Conservation (phyloP, 352 stramenopile genomes). For the Aphanomyces stellatus region DNA sequence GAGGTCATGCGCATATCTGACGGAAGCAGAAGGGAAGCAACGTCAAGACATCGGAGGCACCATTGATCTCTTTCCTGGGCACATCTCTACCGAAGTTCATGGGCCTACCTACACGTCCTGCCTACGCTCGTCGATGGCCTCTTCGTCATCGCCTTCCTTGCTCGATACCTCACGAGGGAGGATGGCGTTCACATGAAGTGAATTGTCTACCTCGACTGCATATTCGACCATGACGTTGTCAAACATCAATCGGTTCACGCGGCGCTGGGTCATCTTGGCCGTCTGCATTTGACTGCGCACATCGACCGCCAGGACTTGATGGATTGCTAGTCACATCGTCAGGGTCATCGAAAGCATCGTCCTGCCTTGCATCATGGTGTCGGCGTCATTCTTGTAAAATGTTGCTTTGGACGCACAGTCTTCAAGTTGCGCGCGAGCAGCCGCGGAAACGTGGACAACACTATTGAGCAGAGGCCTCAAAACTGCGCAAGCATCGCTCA, state of each 20-base stretch:
- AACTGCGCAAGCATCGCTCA: not conserved
- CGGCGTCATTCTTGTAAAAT: slow-evolving; percentile 6
- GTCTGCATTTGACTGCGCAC: slow-evolving; percentile 12
- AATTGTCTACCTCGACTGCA: not conserved
- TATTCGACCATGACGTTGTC: slow-evolving; percentile 1
- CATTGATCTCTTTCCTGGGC: no score
- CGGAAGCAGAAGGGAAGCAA: no score
- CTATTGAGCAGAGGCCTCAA: no score
- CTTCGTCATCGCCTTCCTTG: no score
- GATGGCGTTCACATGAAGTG: not conserved
- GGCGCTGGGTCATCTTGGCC: not conserved
- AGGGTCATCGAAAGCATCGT: not conserved
- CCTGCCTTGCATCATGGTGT: not conserved
- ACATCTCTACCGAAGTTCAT: no score
- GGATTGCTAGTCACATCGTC: not conserved
- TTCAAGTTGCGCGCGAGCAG: not conserved
- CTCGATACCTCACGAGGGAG: no score
- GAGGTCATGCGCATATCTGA: no score
- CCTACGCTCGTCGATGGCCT: no score
- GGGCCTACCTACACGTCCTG: no score
- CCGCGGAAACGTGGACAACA: not conserved
- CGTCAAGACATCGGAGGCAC: no score
- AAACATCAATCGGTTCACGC: not conserved
- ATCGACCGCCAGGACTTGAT: slow-evolving; percentile 15
- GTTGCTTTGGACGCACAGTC: no score